A percentile compares a stretch with the other conserved stretches of the same genome.
Conservation (phyloP, 2,329 filamentous ascomycete genomes). For the Blumeria graminis region DNA sequence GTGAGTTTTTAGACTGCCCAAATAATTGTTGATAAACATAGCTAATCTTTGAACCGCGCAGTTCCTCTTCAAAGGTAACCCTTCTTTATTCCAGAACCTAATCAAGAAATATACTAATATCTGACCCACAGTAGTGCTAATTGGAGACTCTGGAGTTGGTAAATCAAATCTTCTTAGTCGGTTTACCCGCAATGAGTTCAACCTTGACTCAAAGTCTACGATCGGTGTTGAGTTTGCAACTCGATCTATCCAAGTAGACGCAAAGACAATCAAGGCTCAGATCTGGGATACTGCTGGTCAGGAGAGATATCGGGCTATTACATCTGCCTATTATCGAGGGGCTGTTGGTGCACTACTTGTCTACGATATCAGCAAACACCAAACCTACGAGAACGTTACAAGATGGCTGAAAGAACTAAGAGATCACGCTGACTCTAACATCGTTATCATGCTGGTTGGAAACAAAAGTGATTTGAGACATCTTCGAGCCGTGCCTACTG, state of each 20-base stretch:
- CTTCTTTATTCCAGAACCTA: slow-evolving; percentile 6
- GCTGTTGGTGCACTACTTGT: slow-evolving; percentile 92
- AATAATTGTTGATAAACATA: slow-evolving; percentile 13
- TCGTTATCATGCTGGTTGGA: slow-evolving; percentile 97
- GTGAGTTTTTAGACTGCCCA: slow-evolving; percentile 30
- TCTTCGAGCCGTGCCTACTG: slow-evolving; percentile 84
- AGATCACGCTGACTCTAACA: slow-evolving; percentile 94
- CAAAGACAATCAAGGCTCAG: slow-evolving; percentile 99
- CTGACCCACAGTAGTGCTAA: slow-evolving; percentile 55
- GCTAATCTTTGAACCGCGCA: slow-evolving; percentile 21
- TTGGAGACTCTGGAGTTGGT: slow-evolving; percentile 96
- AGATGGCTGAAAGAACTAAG: slow-evolving; percentile 97
- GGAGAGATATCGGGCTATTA: slow-evolving; percentile 97
- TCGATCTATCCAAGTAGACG: slow-evolving; percentile 92
- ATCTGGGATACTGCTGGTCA: slow-evolving; percentile 99
- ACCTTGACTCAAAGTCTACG: slow-evolving; percentile 97
- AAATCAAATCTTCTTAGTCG: slow-evolving; percentile 99
- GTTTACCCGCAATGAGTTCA: slow-evolving; percentile 99
- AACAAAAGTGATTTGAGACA: slow-evolving; percentile 99
- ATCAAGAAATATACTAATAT: no score
- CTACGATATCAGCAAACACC: slow-evolving; percentile 99
- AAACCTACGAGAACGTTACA: slow-evolving; percentile 97
- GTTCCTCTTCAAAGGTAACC: slow-evolving; percentile 96
- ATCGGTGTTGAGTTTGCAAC: slow-evolving; percentile 99
- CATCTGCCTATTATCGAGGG: slow-evolving; percentile 94